A percentile compares a stretch with the other conserved stretches of the same genome.
phyloP scores from a whole-genome alignment of 306 rosid species.

The Senna tora region DNA sequence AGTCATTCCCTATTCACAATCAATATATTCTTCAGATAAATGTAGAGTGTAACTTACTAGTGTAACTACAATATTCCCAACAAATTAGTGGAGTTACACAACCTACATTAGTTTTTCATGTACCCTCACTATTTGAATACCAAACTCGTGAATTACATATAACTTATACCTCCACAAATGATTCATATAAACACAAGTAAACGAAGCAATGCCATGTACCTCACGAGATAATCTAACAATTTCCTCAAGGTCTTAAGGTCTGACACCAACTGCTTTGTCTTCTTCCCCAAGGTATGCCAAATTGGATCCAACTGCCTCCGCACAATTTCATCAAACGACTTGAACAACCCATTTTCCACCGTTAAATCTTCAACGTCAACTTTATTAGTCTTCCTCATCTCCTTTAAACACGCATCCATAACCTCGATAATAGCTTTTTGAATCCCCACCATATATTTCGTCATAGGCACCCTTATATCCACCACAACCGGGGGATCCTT shows the following conservation, averaged over 20 bases:
- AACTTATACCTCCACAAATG: not conserved
- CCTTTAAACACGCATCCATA: slow-evolving; percentile 95
- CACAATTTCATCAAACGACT: slow-evolving; percentile 94
- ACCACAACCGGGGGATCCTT: slow-evolving; percentile 80
- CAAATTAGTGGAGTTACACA: not conserved
- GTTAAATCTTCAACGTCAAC: slow-evolving; percentile 92
- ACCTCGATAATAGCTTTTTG: slow-evolving; percentile 86
- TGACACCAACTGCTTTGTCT: slow-evolving; percentile 89
- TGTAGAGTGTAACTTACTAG: not conserved
- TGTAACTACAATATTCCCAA: not conserved
- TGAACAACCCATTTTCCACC: slow-evolving; percentile 87
- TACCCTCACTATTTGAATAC: slow-evolving; percentile 9
- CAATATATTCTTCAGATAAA: slow-evolving; percentile 22
- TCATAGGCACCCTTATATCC: slow-evolving; percentile 85
- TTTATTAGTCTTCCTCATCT: slow-evolving; percentile 94
- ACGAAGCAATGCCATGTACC: slow-evolving; percentile 40
- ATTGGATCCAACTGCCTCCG: slow-evolving; percentile 96
- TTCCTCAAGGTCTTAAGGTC: slow-evolving; percentile 91
- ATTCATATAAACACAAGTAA: not conserved
- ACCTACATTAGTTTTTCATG: not conserved
- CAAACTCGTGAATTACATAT: not conserved
- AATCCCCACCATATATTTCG: slow-evolving; percentile 73
- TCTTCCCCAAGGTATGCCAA: slow-evolving; percentile 93
- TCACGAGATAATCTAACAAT: slow-evolving; percentile 88
- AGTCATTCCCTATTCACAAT: slow-evolving; percentile 31